These are phyloP conservation scores for Fusarium dlaminii DNA, from an alignment of 2,329 filamentous ascomycete genomes.

Conservation along the genomic window DNA sequence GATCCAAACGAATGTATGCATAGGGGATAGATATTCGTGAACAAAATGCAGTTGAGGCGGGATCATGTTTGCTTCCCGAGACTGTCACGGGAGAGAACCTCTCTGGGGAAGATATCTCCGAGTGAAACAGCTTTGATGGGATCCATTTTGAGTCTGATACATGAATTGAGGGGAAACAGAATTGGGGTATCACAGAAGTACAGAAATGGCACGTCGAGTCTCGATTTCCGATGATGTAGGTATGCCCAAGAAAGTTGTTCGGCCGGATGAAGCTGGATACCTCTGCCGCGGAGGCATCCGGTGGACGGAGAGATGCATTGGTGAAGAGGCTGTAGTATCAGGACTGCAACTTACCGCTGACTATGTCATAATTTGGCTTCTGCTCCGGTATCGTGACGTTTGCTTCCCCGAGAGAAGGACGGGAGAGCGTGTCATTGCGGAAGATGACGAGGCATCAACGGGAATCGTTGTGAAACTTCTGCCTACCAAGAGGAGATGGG, in stretches of 20 bases:
- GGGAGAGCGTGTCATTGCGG: background rate
- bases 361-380: background rate
- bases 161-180: background rate
- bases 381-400: background rate
- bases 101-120: background rate
- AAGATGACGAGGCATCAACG: background rate
- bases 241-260: background rate
- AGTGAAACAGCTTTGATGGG: background rate
- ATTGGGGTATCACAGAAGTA: background rate
- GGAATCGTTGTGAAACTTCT: background rate
- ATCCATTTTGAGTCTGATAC: background rate
- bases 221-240: background rate
- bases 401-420: background rate
- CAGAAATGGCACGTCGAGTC: background rate
- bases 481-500: too few relatives aligned
- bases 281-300: background rate
- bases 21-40: background rate
- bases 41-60: background rate
- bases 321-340: background rate
- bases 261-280: background rate
- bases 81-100: background rate
- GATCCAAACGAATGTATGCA: background rate
- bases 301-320: background rate
- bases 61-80: background rate
- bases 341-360: background rate